These are phyloP conservation scores for Xerocomus amazonicus DNA, from an alignment of 1,284 basidiomycete genomes.

Conservation along the genomic window DNA sequence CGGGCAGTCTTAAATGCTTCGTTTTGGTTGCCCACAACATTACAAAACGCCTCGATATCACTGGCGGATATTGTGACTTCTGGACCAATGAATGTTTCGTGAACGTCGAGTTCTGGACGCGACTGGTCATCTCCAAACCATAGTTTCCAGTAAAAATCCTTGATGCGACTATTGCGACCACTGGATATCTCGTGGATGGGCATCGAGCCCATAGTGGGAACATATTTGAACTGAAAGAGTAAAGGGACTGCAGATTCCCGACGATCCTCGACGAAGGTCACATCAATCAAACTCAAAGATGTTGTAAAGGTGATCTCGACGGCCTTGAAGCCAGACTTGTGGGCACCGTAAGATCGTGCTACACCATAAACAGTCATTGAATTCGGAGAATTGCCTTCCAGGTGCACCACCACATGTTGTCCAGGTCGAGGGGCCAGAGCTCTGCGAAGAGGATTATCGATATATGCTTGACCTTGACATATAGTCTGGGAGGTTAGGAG, in stretches of 20 bases:
- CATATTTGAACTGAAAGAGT: constrained; percentile 80
- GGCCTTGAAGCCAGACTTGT: constrained; percentile 79
- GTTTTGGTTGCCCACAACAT: constrained; percentile 89
- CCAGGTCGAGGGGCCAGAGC: constrained; percentile 78
- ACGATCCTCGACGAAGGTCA: constrained; percentile 86
- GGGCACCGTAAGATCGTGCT: constrained; percentile 77
- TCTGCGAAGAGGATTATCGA: constrained; percentile 88
- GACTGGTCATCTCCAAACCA: constrained; percentile 88
- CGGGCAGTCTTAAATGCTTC: constrained; percentile 84
- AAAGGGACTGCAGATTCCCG: constrained; percentile 77
- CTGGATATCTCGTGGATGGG: constrained; percentile 90
- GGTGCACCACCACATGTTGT: constrained; percentile 71
- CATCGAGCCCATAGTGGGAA: constrained; percentile 84
- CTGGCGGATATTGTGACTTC: constrained; percentile 75
- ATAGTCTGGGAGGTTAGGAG: constrained; percentile 80
- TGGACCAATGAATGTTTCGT: constrained; percentile 79
- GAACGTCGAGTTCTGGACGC: constrained; percentile 73
- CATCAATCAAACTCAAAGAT: constrained; percentile 58
- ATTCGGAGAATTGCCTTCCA: constrained; percentile 44
- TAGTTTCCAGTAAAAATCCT: constrained; percentile 94
- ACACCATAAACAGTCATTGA: constrained; percentile 70
- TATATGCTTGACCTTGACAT: constrained; percentile 79
- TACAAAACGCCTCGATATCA: constrained; percentile 88
- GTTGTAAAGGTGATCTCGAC: constrained; percentile 69
- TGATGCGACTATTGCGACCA: constrained; percentile 89